These are phyloP conservation scores for Durio zibethinus DNA, from an alignment of 345 rosid genomes.

Conservation along the genomic window DNA sequence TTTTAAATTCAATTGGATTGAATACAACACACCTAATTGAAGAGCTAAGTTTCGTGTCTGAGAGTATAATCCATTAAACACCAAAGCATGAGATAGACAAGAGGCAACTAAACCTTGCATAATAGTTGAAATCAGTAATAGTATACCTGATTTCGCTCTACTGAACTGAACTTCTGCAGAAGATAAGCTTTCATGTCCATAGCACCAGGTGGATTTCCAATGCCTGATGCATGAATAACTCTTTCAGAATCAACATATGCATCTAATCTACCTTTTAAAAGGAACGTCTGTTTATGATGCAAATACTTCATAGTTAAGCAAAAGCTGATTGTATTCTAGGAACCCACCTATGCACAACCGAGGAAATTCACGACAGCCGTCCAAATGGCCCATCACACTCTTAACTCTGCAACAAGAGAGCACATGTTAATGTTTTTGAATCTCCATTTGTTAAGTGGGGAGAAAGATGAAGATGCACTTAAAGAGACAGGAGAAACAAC, in stretches of 20 bases:
- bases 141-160: conserved; percentile 55
- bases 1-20: neutral
- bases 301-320: neutral
- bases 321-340: neutral
- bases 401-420: conserved; percentile 53
- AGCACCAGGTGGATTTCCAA: conserved; percentile 84
- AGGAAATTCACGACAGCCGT: conserved; percentile 70
- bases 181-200: conserved; percentile 96
- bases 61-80: neutral
- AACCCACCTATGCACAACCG: conserved; percentile 67
- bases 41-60: neutral
- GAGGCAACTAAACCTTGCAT: neutral
- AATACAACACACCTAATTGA: neutral
- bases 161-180: conserved; percentile 71
- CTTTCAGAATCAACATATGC: neutral
- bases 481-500: neutral
- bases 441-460: neutral
- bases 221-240: conserved; percentile 40
- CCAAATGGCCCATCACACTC: conserved; percentile 72
- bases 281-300: neutral
- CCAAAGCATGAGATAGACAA: too few species aligned
- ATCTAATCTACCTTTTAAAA: neutral
- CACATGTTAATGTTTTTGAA: neutral
- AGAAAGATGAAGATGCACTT: neutral
- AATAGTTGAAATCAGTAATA: neutral